Evolutionary conservation across 2,329 filamentous ascomycete species (phyloP), one percentile per base, ranked within the genome.

Genomic region (Ceratocystis colombiana): DNA sequence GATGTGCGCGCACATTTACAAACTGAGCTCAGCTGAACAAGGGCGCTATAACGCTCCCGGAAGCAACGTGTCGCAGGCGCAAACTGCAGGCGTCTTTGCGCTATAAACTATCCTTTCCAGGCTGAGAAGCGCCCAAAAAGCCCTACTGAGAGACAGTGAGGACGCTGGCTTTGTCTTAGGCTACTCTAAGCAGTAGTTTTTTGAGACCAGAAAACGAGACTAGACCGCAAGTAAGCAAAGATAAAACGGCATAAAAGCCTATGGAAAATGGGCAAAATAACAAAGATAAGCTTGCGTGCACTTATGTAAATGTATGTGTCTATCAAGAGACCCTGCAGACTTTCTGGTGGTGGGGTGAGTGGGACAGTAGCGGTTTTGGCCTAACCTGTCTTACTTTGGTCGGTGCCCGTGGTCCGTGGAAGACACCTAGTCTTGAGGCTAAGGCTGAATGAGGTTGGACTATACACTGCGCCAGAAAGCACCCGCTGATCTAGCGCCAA

Each of bases 271-370:
- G 37, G 10, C 10, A 41, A 12, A 12, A 41, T 15, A 41, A 15
- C 37, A 41, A 41, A 41, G 37, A 41, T 41, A 41, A 41, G 37
- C 37, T 41, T 41, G 37, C 3, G 10, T 4, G 37, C 4, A 15
- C 37, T 41, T 41, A 41, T 41, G 37, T 41, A 41, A 41, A 41
- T 3, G 37, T 15, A 15, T 41, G 10, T 41, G 37, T 33, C 28
- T 53, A 28, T 25, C 48, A 59, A 59, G 55, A 59, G 55, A 59
- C 55, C 55, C 55, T 59, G 55, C 48, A 25, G 37, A 41, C 37
- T 53, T 17, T 50, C 25, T 53, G 8, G 12, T 53, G 48, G 12
- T 53, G 22, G 10, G 10, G 37, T 41, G 37, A 41, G 12, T 12
- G 37, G 37, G 10, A 12, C 3, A 41, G 37, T 12, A 15, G 37